Percentiles rank a stretch among this genome's conserved stretches.
Conservation (phyloP, 2,329 filamentous ascomycete genomes). For the Colletotrichum gloeosporioides region DNA sequence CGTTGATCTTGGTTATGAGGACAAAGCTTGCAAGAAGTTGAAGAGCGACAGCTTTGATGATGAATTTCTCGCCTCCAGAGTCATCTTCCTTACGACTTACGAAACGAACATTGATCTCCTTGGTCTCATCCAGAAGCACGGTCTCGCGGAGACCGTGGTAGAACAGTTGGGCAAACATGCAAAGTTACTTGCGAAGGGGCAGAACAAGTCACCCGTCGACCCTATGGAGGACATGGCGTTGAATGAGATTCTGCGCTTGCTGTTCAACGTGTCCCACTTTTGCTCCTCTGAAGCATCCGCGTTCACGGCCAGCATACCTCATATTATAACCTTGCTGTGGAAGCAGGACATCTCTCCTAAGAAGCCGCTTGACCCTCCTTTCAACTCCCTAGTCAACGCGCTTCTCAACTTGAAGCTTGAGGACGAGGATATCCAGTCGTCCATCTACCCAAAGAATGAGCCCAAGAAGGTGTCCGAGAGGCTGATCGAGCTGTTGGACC, state of each 20-base stretch:
- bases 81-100: constrained; percentile 83
- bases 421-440: constrained; percentile 54
- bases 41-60: constrained; percentile 79
- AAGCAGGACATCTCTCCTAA: constrained; percentile 59
- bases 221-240: constrained; percentile 82
- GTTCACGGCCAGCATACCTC: constrained; percentile 73
- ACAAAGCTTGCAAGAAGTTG: constrained; percentile 72
- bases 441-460: constrained; percentile 70
- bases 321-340: constrained; percentile 74
- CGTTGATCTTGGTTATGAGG: constrained; percentile 71
- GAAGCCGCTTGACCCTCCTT: constrained; percentile 75
- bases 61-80: constrained; percentile 83
- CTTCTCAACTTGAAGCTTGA: constrained; percentile 79
- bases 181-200: constrained; percentile 37
- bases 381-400: constrained; percentile 78
- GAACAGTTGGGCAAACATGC: constrained; percentile 75
- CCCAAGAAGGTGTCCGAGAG: constrained; percentile 65
- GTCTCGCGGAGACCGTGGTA: constrained; percentile 71
- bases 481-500: constrained; percentile 73
- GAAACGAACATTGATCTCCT: constrained; percentile 72
- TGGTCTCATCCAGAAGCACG: constrained; percentile 68
- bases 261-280: constrained; percentile 87
- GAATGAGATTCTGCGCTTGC: constrained; percentile 81
- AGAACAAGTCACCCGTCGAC: constrained; percentile 39
- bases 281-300: constrained; percentile 64